These are phyloP conservation scores for Phycomyces blakesleeanus DNA, from an alignment of 192 early-diverging fungal genomes.

Conservation along the genomic window DNA sequence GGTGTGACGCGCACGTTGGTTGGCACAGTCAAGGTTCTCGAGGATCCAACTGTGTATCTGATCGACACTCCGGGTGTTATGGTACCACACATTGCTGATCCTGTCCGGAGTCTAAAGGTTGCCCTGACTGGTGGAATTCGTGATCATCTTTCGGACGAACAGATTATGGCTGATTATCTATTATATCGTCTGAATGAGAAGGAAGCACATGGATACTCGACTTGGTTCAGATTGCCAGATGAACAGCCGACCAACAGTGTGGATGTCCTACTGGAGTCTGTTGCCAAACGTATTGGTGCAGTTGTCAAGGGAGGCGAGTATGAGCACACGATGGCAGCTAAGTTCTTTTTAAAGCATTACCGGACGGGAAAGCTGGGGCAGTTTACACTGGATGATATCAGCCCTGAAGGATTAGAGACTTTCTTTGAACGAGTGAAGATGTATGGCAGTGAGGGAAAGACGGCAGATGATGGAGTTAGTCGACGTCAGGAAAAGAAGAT, in stretches of 20 bases:
- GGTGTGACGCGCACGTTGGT: slow-evolving; percentile 82
- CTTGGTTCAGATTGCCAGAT: slow-evolving; percentile 21
- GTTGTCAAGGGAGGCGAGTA: slow-evolving; percentile 61
- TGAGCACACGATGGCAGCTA: slow-evolving; percentile 63
- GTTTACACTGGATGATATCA: slow-evolving; percentile 80
- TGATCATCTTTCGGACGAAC: slow-evolving; percentile 76
- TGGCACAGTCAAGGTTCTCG: slow-evolving; percentile 69
- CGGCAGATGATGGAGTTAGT: slow-evolving; percentile 21
- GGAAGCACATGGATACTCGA: slow-evolving; percentile 42
- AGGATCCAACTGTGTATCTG: slow-evolving; percentile 88
- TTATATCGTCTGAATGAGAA: slow-evolving; percentile 78
- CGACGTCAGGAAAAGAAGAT: slow-evolving; percentile 47
- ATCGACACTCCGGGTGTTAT: slow-evolving; percentile 94
- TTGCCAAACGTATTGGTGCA: slow-evolving; percentile 66
- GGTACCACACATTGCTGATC: slow-evolving; percentile 81
- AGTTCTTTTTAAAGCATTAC: slow-evolving; percentile 73
- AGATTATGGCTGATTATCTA: slow-evolving; percentile 87
- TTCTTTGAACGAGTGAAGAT: slow-evolving; percentile 40
- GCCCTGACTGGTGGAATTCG: slow-evolving; percentile 87
- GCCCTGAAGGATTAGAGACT: slow-evolving; percentile 39
- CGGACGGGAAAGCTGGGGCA: slow-evolving; percentile 79
- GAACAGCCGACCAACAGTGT: slow-evolving; percentile 68
- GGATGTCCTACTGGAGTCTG: slow-evolving; percentile 52
- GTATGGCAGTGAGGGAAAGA: neutral
- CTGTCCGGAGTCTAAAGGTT: slow-evolving; percentile 81